These are phyloP conservation scores for Globisporangium paddicum DNA, from an alignment of 352 stramenopile genomes.

Conservation along the genomic window DNA sequence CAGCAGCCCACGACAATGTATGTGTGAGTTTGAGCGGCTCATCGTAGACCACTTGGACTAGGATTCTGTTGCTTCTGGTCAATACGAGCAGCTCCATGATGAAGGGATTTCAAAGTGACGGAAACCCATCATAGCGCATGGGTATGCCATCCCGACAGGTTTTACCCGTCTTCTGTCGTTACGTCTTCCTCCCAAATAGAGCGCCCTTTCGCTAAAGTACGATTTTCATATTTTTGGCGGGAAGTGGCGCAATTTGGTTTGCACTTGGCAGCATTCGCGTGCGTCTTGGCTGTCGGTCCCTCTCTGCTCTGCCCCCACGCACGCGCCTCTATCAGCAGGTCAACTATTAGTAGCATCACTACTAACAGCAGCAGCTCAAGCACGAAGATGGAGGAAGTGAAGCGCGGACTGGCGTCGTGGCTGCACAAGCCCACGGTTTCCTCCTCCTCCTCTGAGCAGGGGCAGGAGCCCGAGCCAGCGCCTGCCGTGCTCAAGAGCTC, in stretches of 20 bases:
- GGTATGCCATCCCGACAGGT: neutral
- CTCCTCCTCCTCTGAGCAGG: neutral
- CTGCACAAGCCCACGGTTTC: slow-evolving; percentile 19
- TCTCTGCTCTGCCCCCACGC: neutral
- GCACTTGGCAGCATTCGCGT: slow-evolving; percentile 2
- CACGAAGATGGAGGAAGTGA: slow-evolving; percentile 22
- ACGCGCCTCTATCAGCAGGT: neutral
- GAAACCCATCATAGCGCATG: neutral
- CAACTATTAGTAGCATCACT: too few relatives aligned
- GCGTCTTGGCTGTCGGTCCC: neutral
- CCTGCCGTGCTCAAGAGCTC: neutral
- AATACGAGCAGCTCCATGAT: neutral
- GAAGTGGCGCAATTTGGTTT: slow-evolving; percentile 7
- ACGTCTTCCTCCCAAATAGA: neutral
- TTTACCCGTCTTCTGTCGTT: neutral
- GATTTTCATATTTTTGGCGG: slow-evolving; percentile 7
- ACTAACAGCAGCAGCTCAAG: neutral
- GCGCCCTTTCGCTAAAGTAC: neutral
- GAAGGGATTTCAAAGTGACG: neutral
- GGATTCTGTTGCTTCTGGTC: neutral
- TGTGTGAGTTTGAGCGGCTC: too few relatives aligned
- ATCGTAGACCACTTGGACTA: neutral
- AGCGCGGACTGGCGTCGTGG: slow-evolving; percentile 32
- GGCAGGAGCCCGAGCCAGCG: neutral
- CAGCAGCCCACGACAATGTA: neutral